phyloP scores from a whole-genome alignment of 495 filamentous ascomycete genomes.

The Xylaria grammica region DNA sequence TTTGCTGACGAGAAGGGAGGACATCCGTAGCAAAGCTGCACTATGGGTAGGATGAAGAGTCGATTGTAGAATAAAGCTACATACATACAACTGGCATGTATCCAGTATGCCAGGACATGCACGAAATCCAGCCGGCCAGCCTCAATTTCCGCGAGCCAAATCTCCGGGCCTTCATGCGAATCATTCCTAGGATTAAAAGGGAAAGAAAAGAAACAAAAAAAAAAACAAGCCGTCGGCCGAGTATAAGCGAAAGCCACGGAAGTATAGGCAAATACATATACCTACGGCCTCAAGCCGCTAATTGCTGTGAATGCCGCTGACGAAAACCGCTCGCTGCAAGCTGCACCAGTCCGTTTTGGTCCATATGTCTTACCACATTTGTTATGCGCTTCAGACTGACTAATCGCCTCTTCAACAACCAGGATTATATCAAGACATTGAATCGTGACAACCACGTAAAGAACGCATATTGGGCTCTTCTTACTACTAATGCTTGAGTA shows the following conservation, averaged over 20 bases:
- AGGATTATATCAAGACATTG: slow-evolving; percentile 15
- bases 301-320: slow-evolving; percentile 9
- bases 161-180: slow-evolving; percentile 17
- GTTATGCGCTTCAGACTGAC: slow-evolving; percentile 5
- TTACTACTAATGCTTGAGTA: background rate
- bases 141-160: slow-evolving; percentile 3
- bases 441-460: slow-evolving; percentile 6
- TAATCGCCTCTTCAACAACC: slow-evolving; percentile 3
- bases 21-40: background rate
- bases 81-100: background rate
- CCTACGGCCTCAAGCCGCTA: background rate
- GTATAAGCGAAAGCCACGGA: background rate
- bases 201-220: slow-evolving; percentile 9
- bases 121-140: slow-evolving; percentile 17
- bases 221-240: background rate
- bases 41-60: background rate
- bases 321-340: background rate
- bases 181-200: background rate
- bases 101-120: background rate
- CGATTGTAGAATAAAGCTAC: background rate
- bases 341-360: slow-evolving; percentile 6
- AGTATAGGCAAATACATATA: background rate
- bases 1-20: slow-evolving; percentile 8
- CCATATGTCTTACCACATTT: slow-evolving; percentile 18
- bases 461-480: slow-evolving; percentile 14